Evolutionary conservation across 2,329 filamentous ascomycete species (phyloP).

Genomic region (Achaetomium macrosporum): DNA sequence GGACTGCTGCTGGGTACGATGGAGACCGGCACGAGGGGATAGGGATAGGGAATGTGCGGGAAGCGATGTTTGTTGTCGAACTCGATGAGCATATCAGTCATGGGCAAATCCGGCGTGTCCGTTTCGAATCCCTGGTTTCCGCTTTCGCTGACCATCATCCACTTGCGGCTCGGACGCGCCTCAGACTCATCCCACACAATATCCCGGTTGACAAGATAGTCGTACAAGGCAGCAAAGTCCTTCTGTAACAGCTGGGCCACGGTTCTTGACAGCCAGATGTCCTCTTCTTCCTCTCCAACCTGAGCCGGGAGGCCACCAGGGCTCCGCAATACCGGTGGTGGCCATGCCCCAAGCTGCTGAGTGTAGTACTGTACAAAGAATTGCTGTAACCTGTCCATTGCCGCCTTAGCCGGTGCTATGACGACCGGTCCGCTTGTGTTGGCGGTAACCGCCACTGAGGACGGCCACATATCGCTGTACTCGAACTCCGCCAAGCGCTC

Average conservation of each 20-base stretch:
- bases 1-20: slow-evolving; percentile 30
- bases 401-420: slow-evolving; percentile 41
- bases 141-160: slow-evolving; percentile 52
- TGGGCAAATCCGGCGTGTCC: slow-evolving; percentile 49
- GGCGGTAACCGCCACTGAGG: slow-evolving; percentile 28
- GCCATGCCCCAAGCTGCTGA: slow-evolving; percentile 55
- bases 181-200: slow-evolving; percentile 60
- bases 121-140: slow-evolving; percentile 43
- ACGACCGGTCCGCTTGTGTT: slow-evolving; percentile 27
- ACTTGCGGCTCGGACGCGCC: slow-evolving; percentile 55
- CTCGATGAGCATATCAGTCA: slow-evolving; percentile 60
- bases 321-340: slow-evolving; percentile 35
- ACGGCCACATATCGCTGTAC: slow-evolving; percentile 56
- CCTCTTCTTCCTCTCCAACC: slow-evolving; percentile 30
- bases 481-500: slow-evolving; percentile 55
- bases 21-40: slow-evolving; percentile 56
- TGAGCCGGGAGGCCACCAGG: not conserved
- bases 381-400: slow-evolving; percentile 53
- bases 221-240: slow-evolving; percentile 64
- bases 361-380: slow-evolving; percentile 57
- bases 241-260: slow-evolving; percentile 52
- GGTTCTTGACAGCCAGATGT: slow-evolving; percentile 56
- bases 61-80: slow-evolving; percentile 59
- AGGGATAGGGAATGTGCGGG: slow-evolving; percentile 62
- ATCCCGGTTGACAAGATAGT: slow-evolving; percentile 63